Evolutionary conservation across 768 basidiomycete genomes (phyloP), one percentile per base, ranked within the genome.

Genomic region (Termitomyces sp.): DNA sequence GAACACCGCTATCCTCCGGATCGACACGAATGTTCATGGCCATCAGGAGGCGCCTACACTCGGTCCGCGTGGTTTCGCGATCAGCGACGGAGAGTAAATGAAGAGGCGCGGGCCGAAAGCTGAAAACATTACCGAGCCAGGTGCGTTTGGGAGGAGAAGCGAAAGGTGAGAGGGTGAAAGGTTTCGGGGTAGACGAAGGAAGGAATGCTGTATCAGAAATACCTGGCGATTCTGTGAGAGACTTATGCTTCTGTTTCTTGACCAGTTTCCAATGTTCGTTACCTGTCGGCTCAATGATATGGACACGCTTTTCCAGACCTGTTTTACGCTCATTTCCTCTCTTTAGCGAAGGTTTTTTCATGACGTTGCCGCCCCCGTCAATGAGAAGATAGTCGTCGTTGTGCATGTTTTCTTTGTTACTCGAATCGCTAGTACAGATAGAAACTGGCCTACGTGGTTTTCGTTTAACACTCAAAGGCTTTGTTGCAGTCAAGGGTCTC

Each of bases 91-190:
- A 91, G 42, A 81, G 68, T 11, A 94, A 73, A 37, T 62, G 69
- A 55, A 81, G 82, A 30, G 71, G 76, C 30, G 82, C 73, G 0
- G 90, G 84, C 64, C 87, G 91, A 74, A 92, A 86, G 66, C 83
- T 88, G 80, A 98, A 95, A 41, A 97, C 79, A 63, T 85, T 89
- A 43, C 84, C 84, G 58, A 99, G 82, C 96, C 95, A 98, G 49
- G 78, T 81, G 58, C 82, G 81, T 70, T 79, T 85, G 17, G 82
- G 80, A 26, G 73, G 71, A 21, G 70, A 64, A 53, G 68, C 70
- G 53, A 71, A 70, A 53, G 75, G 74, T 28, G 79, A 38, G 70
- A 43, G 75, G 6, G 55, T 49, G 49, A 59, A 70, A 3, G 77
- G 71, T n/a, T 74, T 71, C 2, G 74, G 72, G 42, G 78, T 66